Conservation (phyloP, 2,329 filamentous ascomycete species). For the Aureobasidium leucospermi region DNA sequence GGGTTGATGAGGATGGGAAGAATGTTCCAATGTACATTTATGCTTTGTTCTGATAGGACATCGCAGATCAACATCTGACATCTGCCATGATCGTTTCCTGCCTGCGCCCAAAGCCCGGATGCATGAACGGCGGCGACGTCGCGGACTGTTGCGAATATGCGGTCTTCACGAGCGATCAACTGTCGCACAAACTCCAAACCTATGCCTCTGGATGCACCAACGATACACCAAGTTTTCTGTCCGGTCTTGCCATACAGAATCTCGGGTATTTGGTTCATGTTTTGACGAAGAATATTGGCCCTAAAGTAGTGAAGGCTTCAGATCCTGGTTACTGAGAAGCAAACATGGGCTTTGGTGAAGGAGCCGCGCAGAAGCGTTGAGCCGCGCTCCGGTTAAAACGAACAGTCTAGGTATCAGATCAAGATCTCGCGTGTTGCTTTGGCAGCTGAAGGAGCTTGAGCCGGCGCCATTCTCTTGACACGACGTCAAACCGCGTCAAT, state of each 20-base stretch:
- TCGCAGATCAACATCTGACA: slow-evolving; percentile 47
- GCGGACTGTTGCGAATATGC: slow-evolving; percentile 46
- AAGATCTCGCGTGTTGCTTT: not conserved
- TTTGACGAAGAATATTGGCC: not conserved
- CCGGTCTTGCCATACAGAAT: slow-evolving; percentile 33
- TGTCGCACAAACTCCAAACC: slow-evolving; percentile 48
- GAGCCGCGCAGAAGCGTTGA: not conserved
- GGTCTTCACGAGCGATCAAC: slow-evolving; percentile 38
- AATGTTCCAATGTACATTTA: slow-evolving; percentile 30
- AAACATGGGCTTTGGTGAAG: not conserved
- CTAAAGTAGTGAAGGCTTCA: not conserved
- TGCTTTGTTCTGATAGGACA: slow-evolving; percentile 46
- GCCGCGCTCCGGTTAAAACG: not conserved
- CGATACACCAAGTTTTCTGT: slow-evolving; percentile 39
- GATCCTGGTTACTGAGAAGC: not conserved
- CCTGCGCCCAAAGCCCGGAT: slow-evolving; percentile 34
- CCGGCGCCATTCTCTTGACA: not conserved
- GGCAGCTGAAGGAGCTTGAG: slow-evolving; percentile 1
- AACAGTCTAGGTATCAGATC: slow-evolving; percentile 3
- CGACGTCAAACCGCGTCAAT: slow-evolving; percentile 8
- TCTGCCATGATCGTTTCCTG: slow-evolving; percentile 37
- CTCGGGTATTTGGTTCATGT: slow-evolving; percentile 37
- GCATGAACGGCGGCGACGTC: slow-evolving; percentile 34
- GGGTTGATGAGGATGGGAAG: not conserved
- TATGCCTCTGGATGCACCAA: slow-evolving; percentile 42